These are phyloP conservation scores for Boeremia exigua DNA, from an alignment of 2,329 filamentous ascomycete species.

Conservation along the genomic window DNA sequence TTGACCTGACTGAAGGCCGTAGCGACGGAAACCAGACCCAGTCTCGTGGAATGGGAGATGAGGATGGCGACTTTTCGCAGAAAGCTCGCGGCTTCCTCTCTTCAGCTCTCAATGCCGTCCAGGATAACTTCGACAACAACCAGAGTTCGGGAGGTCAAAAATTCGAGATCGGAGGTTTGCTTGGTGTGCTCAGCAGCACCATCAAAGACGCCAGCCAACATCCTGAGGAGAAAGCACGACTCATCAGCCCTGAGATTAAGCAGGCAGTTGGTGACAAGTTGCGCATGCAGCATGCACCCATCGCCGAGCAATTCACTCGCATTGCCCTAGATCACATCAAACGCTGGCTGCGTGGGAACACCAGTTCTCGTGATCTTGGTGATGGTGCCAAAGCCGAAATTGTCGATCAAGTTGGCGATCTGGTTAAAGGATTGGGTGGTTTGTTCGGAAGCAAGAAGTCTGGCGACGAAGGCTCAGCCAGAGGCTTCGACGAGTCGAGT, in stretches of 20 bases:
- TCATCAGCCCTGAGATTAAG: conserved; percentile 42
- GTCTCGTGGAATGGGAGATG: conserved; percentile 11
- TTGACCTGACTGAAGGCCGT: conserved; percentile 32
- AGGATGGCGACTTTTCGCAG: conserved; percentile 21
- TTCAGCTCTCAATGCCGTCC: conserved; percentile 33
- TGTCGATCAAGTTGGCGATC: conserved; percentile 34
- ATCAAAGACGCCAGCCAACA: conserved; percentile 38
- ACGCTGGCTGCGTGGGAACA: conserved; percentile 41
- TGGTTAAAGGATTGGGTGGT: conserved; percentile 37
- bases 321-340: conserved; percentile 41
- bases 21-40: conserved; percentile 20
- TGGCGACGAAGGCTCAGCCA: conserved; percentile 24
- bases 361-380: conserved; percentile 36
- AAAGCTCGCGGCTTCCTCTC: conserved; percentile 35
- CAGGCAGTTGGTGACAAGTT: conserved; percentile 35
- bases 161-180: conserved; percentile 34
- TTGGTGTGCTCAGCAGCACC: conserved; percentile 36
- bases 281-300: conserved; percentile 33
- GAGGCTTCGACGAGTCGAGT: conserved; percentile 22
- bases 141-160: conserved; percentile 21
- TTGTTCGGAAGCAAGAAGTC: conserved; percentile 33
- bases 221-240: conserved; percentile 37
- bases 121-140: conserved; percentile 32
- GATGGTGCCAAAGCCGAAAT: conserved; percentile 41
- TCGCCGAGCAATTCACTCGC: conserved; percentile 39